Evolutionary conservation across 441 rosid species (phyloP).

Genomic region (Macaranga tanarius): DNA sequence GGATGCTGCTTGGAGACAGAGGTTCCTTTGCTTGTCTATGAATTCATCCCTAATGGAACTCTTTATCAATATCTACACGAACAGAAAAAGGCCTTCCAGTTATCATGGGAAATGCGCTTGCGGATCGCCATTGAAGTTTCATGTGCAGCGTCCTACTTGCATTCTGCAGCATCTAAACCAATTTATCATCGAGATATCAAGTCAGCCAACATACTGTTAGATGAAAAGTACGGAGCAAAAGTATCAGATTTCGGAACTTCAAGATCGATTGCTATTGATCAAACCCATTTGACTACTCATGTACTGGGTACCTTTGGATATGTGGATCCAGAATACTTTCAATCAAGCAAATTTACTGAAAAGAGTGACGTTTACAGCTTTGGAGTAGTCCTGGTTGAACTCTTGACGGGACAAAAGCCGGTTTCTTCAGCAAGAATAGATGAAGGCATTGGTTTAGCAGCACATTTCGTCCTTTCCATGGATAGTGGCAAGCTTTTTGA

Average conservation of each 20-base stretch:
- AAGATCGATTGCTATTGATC: constrained; percentile 31
- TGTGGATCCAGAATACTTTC: constrained; percentile 44
- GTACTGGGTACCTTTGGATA: constrained; percentile 50
- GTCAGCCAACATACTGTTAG: constrained; percentile 40
- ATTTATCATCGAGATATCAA: constrained; percentile 45
- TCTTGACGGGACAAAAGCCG: constrained; percentile 24
- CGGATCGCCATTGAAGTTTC: constrained; percentile 36
- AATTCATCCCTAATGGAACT: constrained; percentile 35
- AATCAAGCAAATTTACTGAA: constrained; percentile 30
- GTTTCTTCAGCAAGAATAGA: background rate
- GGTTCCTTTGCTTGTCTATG: constrained; percentile 39
- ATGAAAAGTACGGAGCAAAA: constrained; percentile 38
- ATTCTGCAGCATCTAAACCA: constrained; percentile 30
- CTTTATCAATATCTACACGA: constrained; percentile 31
- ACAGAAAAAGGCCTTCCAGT: constrained; percentile 20
- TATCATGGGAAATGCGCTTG: constrained; percentile 32
- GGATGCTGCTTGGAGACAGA: constrained; percentile 42
- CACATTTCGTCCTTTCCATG: constrained; percentile 17
- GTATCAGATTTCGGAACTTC: constrained; percentile 47
- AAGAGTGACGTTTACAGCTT: constrained; percentile 45
- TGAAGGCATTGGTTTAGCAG: constrained; percentile 15
- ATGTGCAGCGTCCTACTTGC: constrained; percentile 34
- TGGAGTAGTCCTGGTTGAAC: constrained; percentile 45
- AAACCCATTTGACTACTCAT: constrained; percentile 27
- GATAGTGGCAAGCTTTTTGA: constrained; percentile 12